A percentile compares a stretch with the other conserved stretches of the same genome.
These are phyloP conservation scores for Colletotrichum godetiae DNA, from an alignment of 2,329 filamentous ascomycete species.

Conservation along the genomic window DNA sequence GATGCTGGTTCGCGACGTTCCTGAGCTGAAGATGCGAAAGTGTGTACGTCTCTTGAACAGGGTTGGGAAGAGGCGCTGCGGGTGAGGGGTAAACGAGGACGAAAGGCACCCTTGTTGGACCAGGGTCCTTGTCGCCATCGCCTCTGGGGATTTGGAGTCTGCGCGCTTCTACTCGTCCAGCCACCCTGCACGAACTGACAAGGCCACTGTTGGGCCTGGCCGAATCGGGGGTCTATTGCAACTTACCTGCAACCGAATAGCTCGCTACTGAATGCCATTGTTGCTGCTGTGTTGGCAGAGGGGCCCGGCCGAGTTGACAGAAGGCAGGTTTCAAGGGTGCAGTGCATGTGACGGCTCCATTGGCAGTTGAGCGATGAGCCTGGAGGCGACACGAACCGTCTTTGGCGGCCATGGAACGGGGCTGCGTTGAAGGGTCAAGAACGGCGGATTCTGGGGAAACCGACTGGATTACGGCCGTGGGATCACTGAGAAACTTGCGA, in stretches of 20 bases:
- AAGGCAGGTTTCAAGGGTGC: slow-evolving; percentile 16
- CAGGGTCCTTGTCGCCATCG: slow-evolving; percentile 6
- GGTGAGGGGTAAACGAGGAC: slow-evolving; percentile 11
- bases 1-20: slow-evolving; percentile 34
- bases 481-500: neutral
- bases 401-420: slow-evolving; percentile 6
- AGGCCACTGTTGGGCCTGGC: slow-evolving; percentile 6
- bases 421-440: neutral
- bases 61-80: neutral
- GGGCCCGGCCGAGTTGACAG: neutral
- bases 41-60: neutral
- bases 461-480: neutral
- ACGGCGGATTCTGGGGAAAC: slow-evolving; percentile 14
- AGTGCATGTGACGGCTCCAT: slow-evolving; percentile 22
- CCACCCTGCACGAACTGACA: slow-evolving; percentile 31
- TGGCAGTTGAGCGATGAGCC: slow-evolving; percentile 1
- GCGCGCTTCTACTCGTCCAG: slow-evolving; percentile 35
- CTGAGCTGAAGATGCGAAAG: slow-evolving; percentile 20
- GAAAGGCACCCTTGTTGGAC: neutral
- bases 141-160: slow-evolving; percentile 19
- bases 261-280: neutral
- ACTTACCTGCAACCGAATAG: neutral
- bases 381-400: slow-evolving; percentile 5
- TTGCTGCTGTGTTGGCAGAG: slow-evolving; percentile 24
- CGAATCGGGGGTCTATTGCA: neutral